These are phyloP conservation scores for Coemansia sp. DNA, from an alignment of 192 early-diverging fungal genomes.

Conservation along the genomic window DNA sequence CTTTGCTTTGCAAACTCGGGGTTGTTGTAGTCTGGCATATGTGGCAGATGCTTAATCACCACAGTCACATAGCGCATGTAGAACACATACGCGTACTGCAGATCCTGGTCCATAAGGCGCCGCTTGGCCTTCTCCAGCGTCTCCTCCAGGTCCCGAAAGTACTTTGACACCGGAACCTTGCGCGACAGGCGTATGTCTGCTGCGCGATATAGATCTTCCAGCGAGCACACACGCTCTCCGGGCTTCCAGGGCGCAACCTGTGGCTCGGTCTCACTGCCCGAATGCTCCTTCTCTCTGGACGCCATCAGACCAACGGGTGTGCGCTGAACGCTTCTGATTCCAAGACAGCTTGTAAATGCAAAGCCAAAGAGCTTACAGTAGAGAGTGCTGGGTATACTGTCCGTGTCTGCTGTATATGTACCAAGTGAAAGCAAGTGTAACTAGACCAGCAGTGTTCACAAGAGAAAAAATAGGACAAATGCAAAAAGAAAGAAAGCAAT, in stretches of 20 bases:
- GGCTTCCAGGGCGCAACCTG: constrained; percentile 33
- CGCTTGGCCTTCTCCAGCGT: constrained; percentile 49
- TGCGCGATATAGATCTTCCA: constrained; percentile 40
- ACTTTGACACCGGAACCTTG: constrained; percentile 38
- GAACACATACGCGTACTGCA: constrained; percentile 67
- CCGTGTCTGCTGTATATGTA: background rate
- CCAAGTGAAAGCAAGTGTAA: background rate
- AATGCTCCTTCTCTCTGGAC: constrained; percentile 2
- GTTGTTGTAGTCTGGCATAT: constrained; percentile 58
- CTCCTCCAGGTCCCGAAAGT: constrained; percentile 46
- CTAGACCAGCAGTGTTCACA: background rate
- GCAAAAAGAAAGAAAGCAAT: constrained; percentile 1
- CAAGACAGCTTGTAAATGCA: background rate
- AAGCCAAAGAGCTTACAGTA: too few species aligned
- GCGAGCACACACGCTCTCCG: constrained; percentile 46
- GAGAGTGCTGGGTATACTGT: too few species aligned
- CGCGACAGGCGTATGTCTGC: constrained; percentile 38
- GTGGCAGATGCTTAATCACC: constrained; percentile 60
- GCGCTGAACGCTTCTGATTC: background rate
- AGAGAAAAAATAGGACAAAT: background rate
- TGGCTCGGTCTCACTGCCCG: background rate
- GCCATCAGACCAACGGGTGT: constrained; percentile 8
- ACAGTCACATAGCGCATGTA: constrained; percentile 70
- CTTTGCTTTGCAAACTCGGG: constrained; percentile 52
- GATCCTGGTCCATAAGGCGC: constrained; percentile 66